Conservation (phyloP, 306 rosid species). For the Psophocarpus tetragonolobus region DNA sequence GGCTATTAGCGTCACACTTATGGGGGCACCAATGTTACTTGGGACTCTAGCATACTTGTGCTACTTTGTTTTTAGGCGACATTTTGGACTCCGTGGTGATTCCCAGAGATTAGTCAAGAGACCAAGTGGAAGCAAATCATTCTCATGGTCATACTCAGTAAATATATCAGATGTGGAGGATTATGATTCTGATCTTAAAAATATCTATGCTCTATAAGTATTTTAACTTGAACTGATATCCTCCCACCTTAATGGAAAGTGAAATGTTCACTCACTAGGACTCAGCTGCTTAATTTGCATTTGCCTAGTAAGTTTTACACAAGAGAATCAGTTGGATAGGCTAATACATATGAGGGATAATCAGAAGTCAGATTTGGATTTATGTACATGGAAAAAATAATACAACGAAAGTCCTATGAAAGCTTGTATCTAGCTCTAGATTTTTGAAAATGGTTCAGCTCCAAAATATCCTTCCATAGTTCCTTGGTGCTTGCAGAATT, state of each 20-base stretch:
- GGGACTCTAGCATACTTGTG: slow-evolving; percentile 86
- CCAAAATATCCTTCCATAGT: no score
- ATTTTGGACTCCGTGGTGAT: slow-evolving; percentile 60
- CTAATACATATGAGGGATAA: neutral
- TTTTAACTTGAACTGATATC: neutral
- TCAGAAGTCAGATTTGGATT: slow-evolving; percentile 10
- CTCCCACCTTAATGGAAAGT: neutral
- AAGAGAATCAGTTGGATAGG: slow-evolving; percentile 4
- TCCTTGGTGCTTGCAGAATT: no score
- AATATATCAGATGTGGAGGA: slow-evolving; percentile 71
- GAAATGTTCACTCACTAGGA: slow-evolving; percentile 12
- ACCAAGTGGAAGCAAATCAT: slow-evolving; percentile 79
- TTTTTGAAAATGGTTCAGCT: neutral
- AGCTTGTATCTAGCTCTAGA: neutral
- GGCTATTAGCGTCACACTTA: slow-evolving; percentile 67
- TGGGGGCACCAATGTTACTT: slow-evolving; percentile 72
- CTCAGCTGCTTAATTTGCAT: slow-evolving; percentile 12
- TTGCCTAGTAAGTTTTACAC: neutral
- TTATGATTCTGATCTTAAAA: slow-evolving; percentile 68
- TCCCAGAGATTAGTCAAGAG: slow-evolving; percentile 73
- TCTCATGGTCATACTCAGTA: slow-evolving; percentile 84
- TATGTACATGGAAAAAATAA: slow-evolving; percentile 29
- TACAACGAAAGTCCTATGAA: neutral
- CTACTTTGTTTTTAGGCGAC: slow-evolving; percentile 75
- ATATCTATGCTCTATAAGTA: slow-evolving; percentile 66